These are phyloP conservation scores for Physaria fendleri DNA, from an alignment of 345 rosid genomes.

Conservation along the genomic window DNA sequence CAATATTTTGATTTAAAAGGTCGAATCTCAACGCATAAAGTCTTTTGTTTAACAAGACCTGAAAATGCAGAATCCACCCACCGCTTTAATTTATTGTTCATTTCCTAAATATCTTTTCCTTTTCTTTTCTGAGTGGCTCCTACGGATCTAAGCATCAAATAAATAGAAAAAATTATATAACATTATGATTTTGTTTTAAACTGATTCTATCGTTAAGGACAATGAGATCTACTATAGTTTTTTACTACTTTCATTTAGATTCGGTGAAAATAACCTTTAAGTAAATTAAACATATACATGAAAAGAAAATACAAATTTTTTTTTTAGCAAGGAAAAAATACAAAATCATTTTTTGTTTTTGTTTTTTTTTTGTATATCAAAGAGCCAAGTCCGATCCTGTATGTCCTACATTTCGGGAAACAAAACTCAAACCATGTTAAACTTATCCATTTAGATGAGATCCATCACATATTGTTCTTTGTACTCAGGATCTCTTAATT, in stretches of 20 bases:
- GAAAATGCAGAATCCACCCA: slow-evolving; percentile 25
- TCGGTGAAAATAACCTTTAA: slow-evolving; percentile 10
- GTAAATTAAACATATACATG: not conserved
- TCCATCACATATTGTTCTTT: too few species aligned
- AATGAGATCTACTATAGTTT: slow-evolving; percentile 3
- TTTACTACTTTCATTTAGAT: not conserved
- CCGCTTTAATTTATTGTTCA: not conserved
- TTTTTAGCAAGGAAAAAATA: too few species aligned
- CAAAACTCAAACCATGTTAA: too few species aligned
- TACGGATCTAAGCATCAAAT: slow-evolving; percentile 4
- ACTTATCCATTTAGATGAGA: too few species aligned
- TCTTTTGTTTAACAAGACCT: slow-evolving; percentile 8
- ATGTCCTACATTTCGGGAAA: too few species aligned
- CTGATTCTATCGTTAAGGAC: not conserved
- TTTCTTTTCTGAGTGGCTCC: slow-evolving; percentile 12
- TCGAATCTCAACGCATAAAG: not conserved
- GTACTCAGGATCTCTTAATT: too few species aligned
- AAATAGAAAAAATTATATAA: not conserved
- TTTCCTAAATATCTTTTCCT: not conserved
- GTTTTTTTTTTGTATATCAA: too few species aligned
- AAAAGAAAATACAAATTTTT: too few species aligned
- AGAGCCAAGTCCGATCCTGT: too few species aligned
- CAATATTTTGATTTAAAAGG: not conserved
- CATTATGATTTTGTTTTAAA: not conserved
- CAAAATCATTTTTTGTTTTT: too few species aligned